Conservation (phyloP, 2,329 filamentous ascomycete genomes). For the Calonectria honghensis region DNA sequence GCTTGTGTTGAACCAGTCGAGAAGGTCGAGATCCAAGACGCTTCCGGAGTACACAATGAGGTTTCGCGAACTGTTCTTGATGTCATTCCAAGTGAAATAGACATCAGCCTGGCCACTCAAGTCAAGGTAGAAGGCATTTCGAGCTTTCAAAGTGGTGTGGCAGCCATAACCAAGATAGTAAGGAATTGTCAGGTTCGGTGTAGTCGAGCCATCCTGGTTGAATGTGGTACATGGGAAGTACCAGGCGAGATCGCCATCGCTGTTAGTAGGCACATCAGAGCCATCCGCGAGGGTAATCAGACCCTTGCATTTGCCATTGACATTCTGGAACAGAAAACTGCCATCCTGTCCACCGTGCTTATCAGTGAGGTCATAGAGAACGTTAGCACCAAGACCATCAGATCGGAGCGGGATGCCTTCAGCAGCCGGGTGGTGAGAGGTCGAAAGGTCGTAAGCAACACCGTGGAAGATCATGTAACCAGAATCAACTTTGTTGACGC, state of each 20-base stretch:
- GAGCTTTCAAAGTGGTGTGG: slow-evolving; percentile 83
- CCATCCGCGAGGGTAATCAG: slow-evolving; percentile 83
- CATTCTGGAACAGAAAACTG: slow-evolving; percentile 98
- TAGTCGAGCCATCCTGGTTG: slow-evolving; percentile 92
- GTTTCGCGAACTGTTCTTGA: slow-evolving; percentile 91
- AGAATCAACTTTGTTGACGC: slow-evolving; percentile 85
- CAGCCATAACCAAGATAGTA: slow-evolving; percentile 92
- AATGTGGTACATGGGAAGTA: slow-evolving; percentile 96
- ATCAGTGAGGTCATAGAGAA: slow-evolving; percentile 89
- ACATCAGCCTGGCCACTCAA: slow-evolving; percentile 86
- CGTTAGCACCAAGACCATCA: slow-evolving; percentile 78
- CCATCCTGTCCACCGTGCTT: slow-evolving; percentile 93
- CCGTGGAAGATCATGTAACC: slow-evolving; percentile 99
- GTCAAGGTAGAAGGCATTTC: slow-evolving; percentile 83
- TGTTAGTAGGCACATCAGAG: slow-evolving; percentile 88
- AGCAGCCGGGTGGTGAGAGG: slow-evolving; percentile 86
- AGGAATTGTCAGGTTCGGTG: slow-evolving; percentile 82
- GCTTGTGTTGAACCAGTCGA: slow-evolving; percentile 91
- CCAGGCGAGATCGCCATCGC: slow-evolving; percentile 86
- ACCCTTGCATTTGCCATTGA: slow-evolving; percentile 96
- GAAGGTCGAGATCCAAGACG: slow-evolving; percentile 91
- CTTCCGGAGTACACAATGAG: slow-evolving; percentile 95
- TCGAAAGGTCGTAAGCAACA: slow-evolving; percentile 87
- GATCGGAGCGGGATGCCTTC: slow-evolving; percentile 79
- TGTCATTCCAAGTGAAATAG: slow-evolving; percentile 96